Evolutionary conservation across 2,329 filamentous ascomycete species (phyloP).

Genomic region (Bertia moriformis): DNA sequence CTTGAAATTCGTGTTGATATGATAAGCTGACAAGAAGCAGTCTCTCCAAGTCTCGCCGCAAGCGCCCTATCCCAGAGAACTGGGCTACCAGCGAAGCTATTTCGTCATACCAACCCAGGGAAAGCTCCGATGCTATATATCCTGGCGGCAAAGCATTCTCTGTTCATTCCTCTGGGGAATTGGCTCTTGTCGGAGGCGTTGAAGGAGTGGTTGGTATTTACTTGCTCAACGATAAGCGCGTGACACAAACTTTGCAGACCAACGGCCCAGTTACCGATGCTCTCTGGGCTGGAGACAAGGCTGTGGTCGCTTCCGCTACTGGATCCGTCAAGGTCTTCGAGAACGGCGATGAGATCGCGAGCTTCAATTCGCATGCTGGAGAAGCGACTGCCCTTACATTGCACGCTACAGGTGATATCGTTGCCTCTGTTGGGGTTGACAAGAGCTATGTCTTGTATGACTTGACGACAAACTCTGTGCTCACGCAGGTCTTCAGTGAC

Average conservation of each 20-base stretch:
- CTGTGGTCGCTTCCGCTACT: constrained; percentile 60
- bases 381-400: constrained; percentile 62
- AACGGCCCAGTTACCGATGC: constrained; percentile 54
- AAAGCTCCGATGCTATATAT: constrained; percentile 26
- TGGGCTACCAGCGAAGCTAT: constrained; percentile 72
- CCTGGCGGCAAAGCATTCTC: constrained; percentile 32
- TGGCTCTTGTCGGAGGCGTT: constrained; percentile 62
- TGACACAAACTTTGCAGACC: constrained; percentile 53
- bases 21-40: constrained; percentile 32
- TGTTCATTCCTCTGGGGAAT: constrained; percentile 36
- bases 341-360: constrained; percentile 50
- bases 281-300: constrained; percentile 50
- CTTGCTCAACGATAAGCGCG: constrained; percentile 51
- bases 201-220: constrained; percentile 64
- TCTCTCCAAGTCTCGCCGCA: constrained; percentile 76
- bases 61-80: constrained; percentile 68
- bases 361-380: constrained; percentile 70
- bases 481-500: constrained; percentile 60
- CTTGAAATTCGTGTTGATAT: constrained; percentile 5
- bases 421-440: constrained; percentile 78
- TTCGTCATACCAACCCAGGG: constrained; percentile 22
- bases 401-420: constrained; percentile 69
- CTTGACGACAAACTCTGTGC: constrained; percentile 46
- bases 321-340: constrained; percentile 72
- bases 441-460: constrained; percentile 92